Evolutionary conservation across 352 stramenopile species (phyloP).

Genomic region (Phytophthora syringae): DNA sequence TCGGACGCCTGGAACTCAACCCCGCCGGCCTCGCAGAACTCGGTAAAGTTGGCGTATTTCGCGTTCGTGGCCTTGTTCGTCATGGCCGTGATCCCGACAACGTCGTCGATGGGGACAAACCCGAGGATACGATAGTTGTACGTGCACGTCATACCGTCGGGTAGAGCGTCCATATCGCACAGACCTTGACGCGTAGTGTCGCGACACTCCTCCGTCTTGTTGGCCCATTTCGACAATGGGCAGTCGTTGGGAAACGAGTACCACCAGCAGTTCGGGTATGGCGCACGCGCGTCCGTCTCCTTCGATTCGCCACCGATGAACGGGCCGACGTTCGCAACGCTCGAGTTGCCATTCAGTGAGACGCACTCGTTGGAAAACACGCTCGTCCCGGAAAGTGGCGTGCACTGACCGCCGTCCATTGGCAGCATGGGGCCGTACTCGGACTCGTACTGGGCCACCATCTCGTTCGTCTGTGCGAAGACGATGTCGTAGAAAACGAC

Average conservation of each 20-base stretch:
- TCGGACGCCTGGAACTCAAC: constrained; percentile 65
- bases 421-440: constrained; percentile 44
- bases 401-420: constrained; percentile 47
- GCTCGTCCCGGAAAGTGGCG: constrained; percentile 21
- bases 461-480: constrained; percentile 37
- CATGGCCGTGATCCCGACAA: constrained; percentile 78
- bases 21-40: constrained; percentile 66
- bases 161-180: constrained; percentile 50
- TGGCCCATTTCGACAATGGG: constrained; percentile 33
- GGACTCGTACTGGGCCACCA: constrained; percentile 35
- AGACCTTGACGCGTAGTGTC: constrained; percentile 45
- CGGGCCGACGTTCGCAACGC: constrained; percentile 27
- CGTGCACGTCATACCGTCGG: constrained; percentile 69
- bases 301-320: constrained; percentile 42
- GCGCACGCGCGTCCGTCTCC: constrained; percentile 41
- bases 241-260: constrained; percentile 67
- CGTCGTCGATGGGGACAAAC: constrained; percentile 74
- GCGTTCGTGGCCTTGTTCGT: constrained; percentile 36
- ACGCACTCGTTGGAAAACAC: constrained; percentile 37
- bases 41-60: constrained; percentile 66
- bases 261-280: constrained; percentile 59
- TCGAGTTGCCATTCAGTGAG: constrained; percentile 37
- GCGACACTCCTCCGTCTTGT: constrained; percentile 59
- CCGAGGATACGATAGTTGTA: constrained; percentile 79
- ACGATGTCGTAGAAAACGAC: constrained; percentile 52